Evolutionary conservation across 2,329 filamentous ascomycete genomes (phyloP), one percentile per base, ranked within the genome.

Genomic region (Alternaria metachromatica): DNA sequence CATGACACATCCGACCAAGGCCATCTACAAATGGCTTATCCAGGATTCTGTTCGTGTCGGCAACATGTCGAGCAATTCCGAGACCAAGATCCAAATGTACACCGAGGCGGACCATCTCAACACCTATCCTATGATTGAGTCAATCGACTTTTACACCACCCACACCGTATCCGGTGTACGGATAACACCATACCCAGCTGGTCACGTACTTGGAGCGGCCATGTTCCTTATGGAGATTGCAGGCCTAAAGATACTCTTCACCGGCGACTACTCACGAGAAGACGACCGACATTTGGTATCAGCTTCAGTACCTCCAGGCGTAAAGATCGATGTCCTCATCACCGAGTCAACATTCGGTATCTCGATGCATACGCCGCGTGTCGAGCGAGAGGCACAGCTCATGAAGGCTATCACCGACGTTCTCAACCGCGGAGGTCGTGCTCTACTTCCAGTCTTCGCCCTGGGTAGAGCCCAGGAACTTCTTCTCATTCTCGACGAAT

Each of bases 1-100:
- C 84, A 99, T 98, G 95, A 99, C 96, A 55, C 96, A 99, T 84
- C 94, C 96, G 2, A 99, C 96, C 50, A 98, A 99, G 81, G 96
- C 96, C 73, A 99, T 99, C 79, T 99, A 99, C 87, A 98, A 98
- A 83, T 98, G 96, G 95, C 89, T 98, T 55, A 97, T 98, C 67
- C 94, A 97, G 80, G 96, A 99, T 81, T 97, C 94, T 70, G 93
- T 99, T 48, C 90, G 96, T 63, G 94, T 99, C 28, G 91, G 74
- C 87, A 96, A 85, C 85, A 93, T 76, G 30, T 84, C 86, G 3
- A 88, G 86, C 54, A 88, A 87, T 6, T 87, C 87, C 3, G 87
- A 89, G 72, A 87, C 88, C 66, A 84, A 87, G 68, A 87, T 87
- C 23, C 86, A 88, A 44, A 89, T 98, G 49, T 99, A 97, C 79